Evolutionary conservation across 331 rosid species (phyloP).

Genomic region (Malus hybrid): DNA sequence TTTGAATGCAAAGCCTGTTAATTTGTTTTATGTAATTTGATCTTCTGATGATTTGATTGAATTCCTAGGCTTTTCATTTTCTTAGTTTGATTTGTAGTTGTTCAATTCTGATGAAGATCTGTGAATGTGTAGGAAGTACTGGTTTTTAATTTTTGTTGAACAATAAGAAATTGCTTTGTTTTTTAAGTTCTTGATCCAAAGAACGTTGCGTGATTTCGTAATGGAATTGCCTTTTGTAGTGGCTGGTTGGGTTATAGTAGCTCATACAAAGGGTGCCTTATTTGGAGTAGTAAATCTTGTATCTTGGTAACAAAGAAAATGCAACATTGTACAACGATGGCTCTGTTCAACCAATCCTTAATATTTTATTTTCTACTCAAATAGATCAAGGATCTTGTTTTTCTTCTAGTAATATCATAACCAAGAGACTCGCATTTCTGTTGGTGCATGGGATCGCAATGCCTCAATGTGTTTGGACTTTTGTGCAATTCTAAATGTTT

Average conservation of each 20-base stretch:
- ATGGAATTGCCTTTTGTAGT: not conserved
- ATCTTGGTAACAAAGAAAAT: not conserved
- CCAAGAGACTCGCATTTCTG: not conserved
- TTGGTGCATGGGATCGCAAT: not conserved
- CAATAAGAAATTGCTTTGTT: not conserved
- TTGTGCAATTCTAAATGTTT: not conserved
- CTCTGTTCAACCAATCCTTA: not conserved
- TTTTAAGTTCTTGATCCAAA: conserved; percentile 8
- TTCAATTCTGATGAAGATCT: conserved; percentile 13
- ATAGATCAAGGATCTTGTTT: not conserved
- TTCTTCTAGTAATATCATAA: not conserved
- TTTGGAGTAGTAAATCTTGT: not conserved
- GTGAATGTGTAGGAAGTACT: not conserved
- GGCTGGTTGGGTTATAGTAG: not conserved
- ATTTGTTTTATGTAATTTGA: not conserved
- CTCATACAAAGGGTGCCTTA: not conserved
- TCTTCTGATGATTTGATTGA: not conserved
- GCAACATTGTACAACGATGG: not conserved
- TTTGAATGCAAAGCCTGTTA: not conserved
- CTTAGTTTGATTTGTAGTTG: conserved; percentile 1
- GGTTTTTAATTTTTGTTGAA: not conserved
- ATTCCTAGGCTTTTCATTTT: not conserved
- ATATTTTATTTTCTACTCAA: not conserved
- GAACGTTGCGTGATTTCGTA: not conserved
- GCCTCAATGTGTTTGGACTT: not conserved